phyloP scores from a whole-genome alignment of 1,284 basidiomycete genomes.

The Tranzscheliella williamsii region DNA sequence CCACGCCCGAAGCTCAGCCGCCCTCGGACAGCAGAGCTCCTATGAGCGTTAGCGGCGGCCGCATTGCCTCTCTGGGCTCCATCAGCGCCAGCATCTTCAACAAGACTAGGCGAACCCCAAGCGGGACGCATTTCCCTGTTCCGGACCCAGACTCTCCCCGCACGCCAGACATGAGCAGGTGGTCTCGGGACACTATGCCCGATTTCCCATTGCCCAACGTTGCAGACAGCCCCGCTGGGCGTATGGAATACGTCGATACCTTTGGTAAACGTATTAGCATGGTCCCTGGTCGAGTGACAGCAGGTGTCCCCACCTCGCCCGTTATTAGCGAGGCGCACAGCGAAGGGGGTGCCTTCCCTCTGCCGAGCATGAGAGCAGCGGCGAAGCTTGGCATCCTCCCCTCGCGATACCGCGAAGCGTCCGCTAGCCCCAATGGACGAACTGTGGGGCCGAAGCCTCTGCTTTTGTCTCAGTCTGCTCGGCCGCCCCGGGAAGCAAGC shows the following conservation, averaged over 20 bases:
- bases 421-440: constrained; percentile 5
- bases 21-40: constrained; percentile 1
- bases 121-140: constrained; percentile 10
- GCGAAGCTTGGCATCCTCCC: constrained; percentile 37
- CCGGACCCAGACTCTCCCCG: constrained; percentile 14
- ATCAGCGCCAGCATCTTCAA: constrained; percentile 35
- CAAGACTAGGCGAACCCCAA: constrained; percentile 7
- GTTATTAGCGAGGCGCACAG: constrained; percentile 26
- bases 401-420: constrained; percentile 11
- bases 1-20: constrained; percentile 16
- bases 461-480: constrained; percentile 33
- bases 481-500: constrained; percentile 47
- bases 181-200: constrained; percentile 47
- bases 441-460: constrained; percentile 45
- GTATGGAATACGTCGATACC: constrained; percentile 37
- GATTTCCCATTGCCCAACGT: constrained; percentile 54
- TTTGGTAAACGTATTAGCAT: constrained; percentile 31
- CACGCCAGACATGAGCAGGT: constrained; percentile 35
- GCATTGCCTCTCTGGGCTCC: constrained; percentile 22
- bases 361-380: constrained; percentile 41
- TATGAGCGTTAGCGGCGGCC: constrained; percentile 1
- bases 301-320: constrained; percentile 13
- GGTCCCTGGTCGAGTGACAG: constrained; percentile 6
- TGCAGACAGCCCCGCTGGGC: constrained; percentile 37
- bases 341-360: constrained; percentile 19